Evolutionary conservation across 768 basidiomycete genomes (phyloP).

Genomic region (Lentinula sp.): DNA sequence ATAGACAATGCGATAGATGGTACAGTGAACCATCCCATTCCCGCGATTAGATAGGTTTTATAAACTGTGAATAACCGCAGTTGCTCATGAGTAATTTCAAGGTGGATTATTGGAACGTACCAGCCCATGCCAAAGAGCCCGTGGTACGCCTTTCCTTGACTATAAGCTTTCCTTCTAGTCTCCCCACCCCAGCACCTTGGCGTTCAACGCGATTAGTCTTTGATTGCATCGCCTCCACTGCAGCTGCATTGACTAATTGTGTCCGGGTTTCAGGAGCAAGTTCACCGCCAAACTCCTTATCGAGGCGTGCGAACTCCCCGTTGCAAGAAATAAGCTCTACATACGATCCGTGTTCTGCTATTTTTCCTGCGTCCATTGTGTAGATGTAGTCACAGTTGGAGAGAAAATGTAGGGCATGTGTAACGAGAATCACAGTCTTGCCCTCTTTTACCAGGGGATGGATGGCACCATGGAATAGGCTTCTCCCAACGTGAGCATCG

Average conservation of each 20-base stretch:
- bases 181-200: conserved; percentile 47
- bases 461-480: conserved; percentile 65
- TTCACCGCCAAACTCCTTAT: conserved; percentile 57
- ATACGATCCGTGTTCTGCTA: conserved; percentile 49
- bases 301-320: conserved; percentile 53
- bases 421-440: conserved; percentile 50
- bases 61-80: conserved; percentile 40
- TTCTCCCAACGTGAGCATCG: conserved; percentile 70
- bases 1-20: conserved; percentile 47
- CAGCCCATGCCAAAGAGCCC: conserved; percentile 49
- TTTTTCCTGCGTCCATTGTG: conserved; percentile 33
- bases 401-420: conserved; percentile 51
- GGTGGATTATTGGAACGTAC: conserved; percentile 21
- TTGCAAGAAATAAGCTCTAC: conserved; percentile 38
- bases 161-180: conserved; percentile 61
- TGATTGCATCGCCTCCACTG: conserved; percentile 25
- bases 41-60: conserved; percentile 51
- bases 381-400: conserved; percentile 47
- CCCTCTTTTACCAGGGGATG: conserved; percentile 36
- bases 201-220: conserved; percentile 27
- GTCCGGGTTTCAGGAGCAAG: conserved; percentile 22
- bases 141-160: conserved; percentile 60
- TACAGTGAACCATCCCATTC: conserved; percentile 39
- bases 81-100: neutral
- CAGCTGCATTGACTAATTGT: conserved; percentile 10